Base-by-base conservation (phyloP, 441 rosid genomes). In the Bocquillonia castaneifolia region DNA sequence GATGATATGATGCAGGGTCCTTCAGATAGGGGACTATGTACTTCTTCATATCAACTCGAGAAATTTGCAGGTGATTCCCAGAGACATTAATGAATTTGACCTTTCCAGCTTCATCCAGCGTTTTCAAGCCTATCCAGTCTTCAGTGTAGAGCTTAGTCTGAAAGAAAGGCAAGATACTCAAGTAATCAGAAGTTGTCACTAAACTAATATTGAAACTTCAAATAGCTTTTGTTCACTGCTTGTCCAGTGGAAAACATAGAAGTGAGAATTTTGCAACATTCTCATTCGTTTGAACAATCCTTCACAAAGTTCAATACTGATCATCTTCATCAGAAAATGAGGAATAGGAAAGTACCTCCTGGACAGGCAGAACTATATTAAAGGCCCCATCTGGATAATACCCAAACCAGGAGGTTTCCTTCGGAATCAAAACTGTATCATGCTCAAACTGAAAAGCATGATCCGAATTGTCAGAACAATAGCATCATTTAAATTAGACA, bases 61-160 rank as follows among this genome's bases (percentile, higher is more conserved):
- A 79, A 59, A 87, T 86, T 29, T 77, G 59, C 26, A 79, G 90
- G 82, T 85, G 86, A 52, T 72, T 72, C 13, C 98, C 95, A 0
- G 89, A 60, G 56, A 92, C 85, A 5, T 74, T 92, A n/a, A 90
- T 66, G 69, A 84, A 87, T 17, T 78, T 82, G 13, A 90, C 92
- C 63, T 83, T 92, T 42, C 95, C 95, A 20, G 88, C 96, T 76
- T 90, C 92, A 60, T 92, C 87, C 73, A 88, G 70, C 3, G 82
- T 79, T 82, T 72, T 92, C 78, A 92, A 80, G 42, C 98, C 96
- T 9, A 90, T 87, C 93, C 96, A 90, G 73, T 92, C 98, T 67
- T 88, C 92, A 0, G 42, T 85, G 65, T 92, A 92, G 2, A 90
- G 87, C 66, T 47, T 69, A 17, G 93, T 92, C 96, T 90, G 84